Evolutionary conservation across 345 rosid genomes (phyloP).

Genomic region (Populus tremula): DNA sequence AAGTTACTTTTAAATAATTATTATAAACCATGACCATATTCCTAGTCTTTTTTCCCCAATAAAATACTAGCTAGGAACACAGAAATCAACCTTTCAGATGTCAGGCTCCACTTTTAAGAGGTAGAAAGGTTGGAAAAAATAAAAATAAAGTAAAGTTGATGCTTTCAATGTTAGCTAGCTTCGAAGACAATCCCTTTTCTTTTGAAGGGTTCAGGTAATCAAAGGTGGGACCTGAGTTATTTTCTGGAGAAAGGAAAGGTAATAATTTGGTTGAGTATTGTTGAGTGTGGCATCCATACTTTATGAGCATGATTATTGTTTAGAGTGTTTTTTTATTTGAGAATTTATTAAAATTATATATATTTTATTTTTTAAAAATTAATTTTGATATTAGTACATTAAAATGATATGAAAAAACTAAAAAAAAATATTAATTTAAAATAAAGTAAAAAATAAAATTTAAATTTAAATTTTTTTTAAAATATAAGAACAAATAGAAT

Average conservation of each 20-base stretch:
- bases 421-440: no score
- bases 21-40: neutral
- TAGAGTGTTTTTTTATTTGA: no score
- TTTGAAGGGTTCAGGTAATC: conserved; percentile 12
- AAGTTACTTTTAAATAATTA: neutral
- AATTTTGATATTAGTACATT: no score
- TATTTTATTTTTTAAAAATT: no score
- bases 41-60: neutral
- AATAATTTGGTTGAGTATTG: neutral
- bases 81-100: conserved; percentile 6
- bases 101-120: conserved; percentile 9
- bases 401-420: no score
- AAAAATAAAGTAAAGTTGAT: neutral
- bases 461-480: no score
- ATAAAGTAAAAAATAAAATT: no score
- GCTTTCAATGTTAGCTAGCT: neutral
- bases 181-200: conserved; percentile 2
- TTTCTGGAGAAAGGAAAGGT: neutral
- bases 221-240: conserved; percentile 10
- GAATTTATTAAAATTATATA: no score
- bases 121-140: neutral
- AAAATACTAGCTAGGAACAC: neutral
- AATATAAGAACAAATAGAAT: no score
- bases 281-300: neutral
- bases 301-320: no score